Evolutionary conservation across 108 stramenopile genomes (phyloP).

Genomic region (Aurantiochytrium sp.): DNA sequence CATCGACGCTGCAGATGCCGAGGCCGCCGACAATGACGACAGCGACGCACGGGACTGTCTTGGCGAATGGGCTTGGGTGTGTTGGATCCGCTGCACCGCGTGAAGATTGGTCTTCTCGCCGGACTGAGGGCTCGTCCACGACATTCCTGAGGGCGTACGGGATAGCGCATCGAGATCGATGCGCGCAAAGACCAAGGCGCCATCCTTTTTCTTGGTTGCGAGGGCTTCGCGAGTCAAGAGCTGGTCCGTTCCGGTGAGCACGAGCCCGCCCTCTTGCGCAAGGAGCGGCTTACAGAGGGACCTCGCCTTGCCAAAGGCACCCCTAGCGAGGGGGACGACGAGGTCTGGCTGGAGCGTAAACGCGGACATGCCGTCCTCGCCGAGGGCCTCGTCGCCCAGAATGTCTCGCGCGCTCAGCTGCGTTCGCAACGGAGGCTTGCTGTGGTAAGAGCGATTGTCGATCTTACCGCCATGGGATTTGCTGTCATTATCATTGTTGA

Average conservation of each 20-base stretch:
- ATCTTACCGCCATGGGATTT: no score
- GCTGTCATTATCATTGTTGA: no score
- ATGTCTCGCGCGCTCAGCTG: neutral
- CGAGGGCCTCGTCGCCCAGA: neutral
- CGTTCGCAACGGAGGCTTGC: neutral
- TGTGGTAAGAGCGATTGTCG: no score
- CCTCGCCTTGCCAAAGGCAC: neutral
- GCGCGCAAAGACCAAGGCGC: neutral
- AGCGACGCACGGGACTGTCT: no score
- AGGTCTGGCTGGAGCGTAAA: neutral
- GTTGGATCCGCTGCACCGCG: no score
- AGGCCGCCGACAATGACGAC: no score
- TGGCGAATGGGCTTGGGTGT: no score
- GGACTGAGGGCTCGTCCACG: neutral
- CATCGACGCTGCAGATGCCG: no score
- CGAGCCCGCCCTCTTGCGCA: neutral
- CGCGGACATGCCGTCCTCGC: neutral
- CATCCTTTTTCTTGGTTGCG: slow-evolving; percentile 3
- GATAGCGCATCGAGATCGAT: neutral
- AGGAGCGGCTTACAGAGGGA: neutral
- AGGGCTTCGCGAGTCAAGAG: neutral
- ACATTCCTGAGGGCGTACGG: neutral
- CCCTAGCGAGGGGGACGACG: neutral
- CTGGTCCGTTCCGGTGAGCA: neutral
- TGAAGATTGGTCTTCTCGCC: no score